Base-by-base conservation (phyloP, 371 early-diverging fungal genomes). In the Mortierella polycephala region DNA sequence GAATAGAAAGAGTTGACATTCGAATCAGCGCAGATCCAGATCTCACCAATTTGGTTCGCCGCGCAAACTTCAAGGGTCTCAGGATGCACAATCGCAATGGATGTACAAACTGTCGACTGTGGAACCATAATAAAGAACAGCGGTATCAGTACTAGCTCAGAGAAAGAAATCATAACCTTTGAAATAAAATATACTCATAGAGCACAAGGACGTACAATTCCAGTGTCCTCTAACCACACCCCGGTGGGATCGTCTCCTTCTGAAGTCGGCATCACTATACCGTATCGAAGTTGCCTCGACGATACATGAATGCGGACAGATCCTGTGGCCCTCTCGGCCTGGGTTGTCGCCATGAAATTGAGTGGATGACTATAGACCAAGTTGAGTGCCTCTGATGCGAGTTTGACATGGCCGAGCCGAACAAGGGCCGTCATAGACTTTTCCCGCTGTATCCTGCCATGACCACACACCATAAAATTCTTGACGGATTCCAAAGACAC, bases 1-100 rank as follows among this genome's bases (percentile, higher is more conserved):
- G 23, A 13, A 37, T 73, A 60, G 58, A 73, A 72, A 11, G 74
- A 53, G 46, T 59, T 79, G 41, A 60, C 83, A 60, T 86, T 92
- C 37, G 86, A 86, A 21, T 89, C 89, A 2, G 90, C 88, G 20
- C 88, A 85, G 1, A 96, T 91, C 95, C 95, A 96, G 14, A 96
- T 91, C 81, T 96, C 96, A 56, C 96, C 96, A 10, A 95, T 75
- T 47, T 88, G 86, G 53, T 94, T 88, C 7, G 90, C 88, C 0
- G 88, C 83, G 69, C 93, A 90, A 2, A 73, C 70, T 44, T 79
- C 80, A 39, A 73, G 52, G 7, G 83, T 83, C 53, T 83, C 83
- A 0, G 83, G 82, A 55, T 83, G 82, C 12, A 81, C 79, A 49
- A 83, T 74, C 3, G 71, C 82, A 39, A 81, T 60, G 0, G 80